Base-by-base conservation (phyloP, 257 asterid species). In the Fraxinus quadrangulata region DNA sequence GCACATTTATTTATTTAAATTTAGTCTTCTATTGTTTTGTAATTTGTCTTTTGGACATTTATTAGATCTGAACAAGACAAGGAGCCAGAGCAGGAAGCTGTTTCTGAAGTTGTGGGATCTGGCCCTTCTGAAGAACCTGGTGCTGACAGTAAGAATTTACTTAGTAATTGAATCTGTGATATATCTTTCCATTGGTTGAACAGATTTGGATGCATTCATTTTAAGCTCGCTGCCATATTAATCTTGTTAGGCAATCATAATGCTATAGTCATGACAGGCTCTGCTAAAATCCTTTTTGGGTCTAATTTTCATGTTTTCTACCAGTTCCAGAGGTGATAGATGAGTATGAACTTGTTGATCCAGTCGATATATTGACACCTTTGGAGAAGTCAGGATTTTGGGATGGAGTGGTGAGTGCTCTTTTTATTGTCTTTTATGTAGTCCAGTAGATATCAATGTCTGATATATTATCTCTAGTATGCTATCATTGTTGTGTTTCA, bases 61-160 rank as follows among this genome's bases (percentile, higher is more conserved):
- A 31, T 80, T 81, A 96, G 99, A 87, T 92, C 98, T 75, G 98
- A 96, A 91, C 99, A 96, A 86, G 99, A 93, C 94, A 96, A 92
- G 83, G 98, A 93, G 85, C 98, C 92, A 2, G 99, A 93, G 81
- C 93, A 85, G 61, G 98, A 89, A 84, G 89, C 88, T 82, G 90
- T 84, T 74, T 70, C 96, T 33, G 92, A 86, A 84, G 85, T 75
- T 31, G 90, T 74, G 79, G 87, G 83, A 78, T 83, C 97, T 80
- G 95, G 92, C 47, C 89, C 97, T 73, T 75, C 91, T 63, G 98
- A 92, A 84, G 99, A 91, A 85, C 79, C 82, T 77, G 85, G 81
- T 73, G 86, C 84, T 70, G 98, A 92, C 40, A 81, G 98, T 93
- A 87, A 80, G 89, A 71, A 30, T 70, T 79, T 73, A 59, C 72